Evolutionary conservation across 331 rosid species (phyloP).

Genomic region (Pyrus hybrid): DNA sequence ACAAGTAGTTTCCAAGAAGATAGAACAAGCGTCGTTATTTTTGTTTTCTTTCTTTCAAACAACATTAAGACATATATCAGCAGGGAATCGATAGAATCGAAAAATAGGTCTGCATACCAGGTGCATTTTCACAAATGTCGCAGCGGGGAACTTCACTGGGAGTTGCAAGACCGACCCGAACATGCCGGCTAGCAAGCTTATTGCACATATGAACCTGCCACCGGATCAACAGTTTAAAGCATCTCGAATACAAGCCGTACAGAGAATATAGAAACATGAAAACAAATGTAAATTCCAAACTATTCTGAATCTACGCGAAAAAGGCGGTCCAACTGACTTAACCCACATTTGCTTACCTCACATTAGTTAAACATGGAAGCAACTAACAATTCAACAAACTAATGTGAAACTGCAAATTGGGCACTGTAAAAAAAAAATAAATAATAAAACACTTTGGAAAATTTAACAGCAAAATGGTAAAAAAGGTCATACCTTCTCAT

Average conservation of each 20-base stretch:
- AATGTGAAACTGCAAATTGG: not conserved
- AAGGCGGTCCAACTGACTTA: not conserved
- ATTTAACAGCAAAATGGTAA: not conserved
- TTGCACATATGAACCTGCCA: constrained; percentile 92
- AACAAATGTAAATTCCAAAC: not conserved
- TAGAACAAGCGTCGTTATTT: constrained; percentile 17
- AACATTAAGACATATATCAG: constrained; percentile 1
- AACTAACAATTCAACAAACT: not conserved
- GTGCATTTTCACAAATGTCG: constrained; percentile 96
- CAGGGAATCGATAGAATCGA: not conserved
- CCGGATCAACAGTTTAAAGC: constrained; percentile 9
- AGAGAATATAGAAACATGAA: constrained; percentile 10
- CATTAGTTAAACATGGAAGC: not conserved
- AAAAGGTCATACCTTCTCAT: constrained; percentile 48
- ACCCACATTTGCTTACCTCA: not conserved
- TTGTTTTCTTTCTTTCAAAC: not conserved
- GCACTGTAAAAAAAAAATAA: not conserved
- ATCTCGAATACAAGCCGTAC: constrained; percentile 8
- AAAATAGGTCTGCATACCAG: constrained; percentile 40
- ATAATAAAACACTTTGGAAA: not conserved
- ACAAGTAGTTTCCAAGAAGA: constrained; percentile 23
- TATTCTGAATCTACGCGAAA: not conserved
- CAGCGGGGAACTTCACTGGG: constrained; percentile 89
- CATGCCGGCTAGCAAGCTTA: constrained; percentile 93
- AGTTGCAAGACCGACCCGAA: constrained; percentile 91